A percentile compares a stretch with the other conserved stretches of the same genome.
These are phyloP conservation scores for Lactifluus pinguis DNA, from an alignment of 768 basidiomycete species.

Conservation along the genomic window DNA sequence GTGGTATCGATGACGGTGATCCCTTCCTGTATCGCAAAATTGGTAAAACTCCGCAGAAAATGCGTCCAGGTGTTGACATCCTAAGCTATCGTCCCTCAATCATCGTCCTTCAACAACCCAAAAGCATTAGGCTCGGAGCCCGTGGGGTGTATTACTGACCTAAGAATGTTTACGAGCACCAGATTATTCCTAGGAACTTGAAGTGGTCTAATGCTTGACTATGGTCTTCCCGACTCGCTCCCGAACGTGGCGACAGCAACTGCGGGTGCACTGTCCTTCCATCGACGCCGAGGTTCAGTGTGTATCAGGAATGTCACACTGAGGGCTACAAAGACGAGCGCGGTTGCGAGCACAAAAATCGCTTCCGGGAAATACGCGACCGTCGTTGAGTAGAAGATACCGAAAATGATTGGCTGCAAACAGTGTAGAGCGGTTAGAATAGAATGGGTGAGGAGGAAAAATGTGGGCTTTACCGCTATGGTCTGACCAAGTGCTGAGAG, in stretches of 20 bases:
- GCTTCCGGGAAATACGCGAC: constrained; percentile 61
- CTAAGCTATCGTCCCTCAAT: too few relatives aligned
- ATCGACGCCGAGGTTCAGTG: constrained; percentile 19
- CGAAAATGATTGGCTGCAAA: constrained; percentile 61
- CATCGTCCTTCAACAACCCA: not conserved
- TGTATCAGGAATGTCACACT: constrained; percentile 36
- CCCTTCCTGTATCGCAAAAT: not conserved
- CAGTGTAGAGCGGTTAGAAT: not conserved
- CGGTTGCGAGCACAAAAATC: constrained; percentile 53
- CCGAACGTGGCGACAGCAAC: not conserved
- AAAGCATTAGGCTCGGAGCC: too few relatives aligned
- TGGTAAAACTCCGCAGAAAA: not conserved
- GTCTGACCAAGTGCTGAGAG: constrained; percentile 58
- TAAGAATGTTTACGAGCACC: too few relatives aligned
- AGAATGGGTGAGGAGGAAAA: constrained; percentile 3
- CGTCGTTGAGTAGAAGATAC: constrained; percentile 52
- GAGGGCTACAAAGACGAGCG: constrained; percentile 44
- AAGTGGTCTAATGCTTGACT: too few relatives aligned
- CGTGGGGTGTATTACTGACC: not conserved
- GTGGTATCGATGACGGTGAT: not conserved
- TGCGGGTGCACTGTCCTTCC: constrained; percentile 16
- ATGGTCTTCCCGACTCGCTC: too few relatives aligned
- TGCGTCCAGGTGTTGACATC: not conserved
- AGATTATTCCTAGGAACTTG: too few relatives aligned
- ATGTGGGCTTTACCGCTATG: constrained; percentile 34